phyloP scores from a whole-genome alignment of 2,329 filamentous ascomycete species.

The Orbilia blumenaviensis region DNA sequence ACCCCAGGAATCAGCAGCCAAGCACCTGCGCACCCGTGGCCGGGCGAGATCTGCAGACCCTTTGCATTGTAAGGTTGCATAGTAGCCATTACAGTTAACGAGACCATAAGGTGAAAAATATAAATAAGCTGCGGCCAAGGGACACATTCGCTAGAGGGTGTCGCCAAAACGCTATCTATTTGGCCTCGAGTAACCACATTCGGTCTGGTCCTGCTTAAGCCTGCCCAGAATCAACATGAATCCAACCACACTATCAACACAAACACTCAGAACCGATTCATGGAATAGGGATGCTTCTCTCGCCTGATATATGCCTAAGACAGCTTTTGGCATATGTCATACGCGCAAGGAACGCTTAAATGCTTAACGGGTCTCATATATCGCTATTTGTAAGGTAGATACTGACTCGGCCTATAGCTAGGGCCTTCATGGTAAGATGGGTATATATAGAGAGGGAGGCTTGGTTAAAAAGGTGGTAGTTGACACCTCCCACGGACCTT shows the following conservation, averaged over 20 bases:
- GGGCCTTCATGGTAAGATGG: too few species aligned
- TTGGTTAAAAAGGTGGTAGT: neutral
- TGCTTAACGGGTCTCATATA: neutral
- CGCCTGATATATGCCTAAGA: neutral
- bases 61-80: neutral
- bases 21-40: too few species aligned
- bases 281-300: neutral
- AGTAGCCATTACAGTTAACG: neutral
- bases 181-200: conserved; percentile 2
- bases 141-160: conserved; percentile 1
- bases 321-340: neutral
- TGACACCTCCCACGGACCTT: neutral
- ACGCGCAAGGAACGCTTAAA: neutral
- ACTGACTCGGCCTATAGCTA: neutral
- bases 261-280: neutral
- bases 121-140: conserved; percentile 8
- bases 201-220: too few species aligned
- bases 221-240: neutral
- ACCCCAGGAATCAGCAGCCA: neutral
- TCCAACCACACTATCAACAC: neutral
- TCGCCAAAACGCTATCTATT: conserved; percentile 2
- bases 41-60: too few species aligned
- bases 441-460: conserved; percentile 6
- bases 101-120: neutral
- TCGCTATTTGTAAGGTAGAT: neutral